Percentiles rank a stretch among this genome's conserved stretches.
Conservation (phyloP, 2,329 filamentous ascomycete genomes). For the Aschersonia sp. region DNA sequence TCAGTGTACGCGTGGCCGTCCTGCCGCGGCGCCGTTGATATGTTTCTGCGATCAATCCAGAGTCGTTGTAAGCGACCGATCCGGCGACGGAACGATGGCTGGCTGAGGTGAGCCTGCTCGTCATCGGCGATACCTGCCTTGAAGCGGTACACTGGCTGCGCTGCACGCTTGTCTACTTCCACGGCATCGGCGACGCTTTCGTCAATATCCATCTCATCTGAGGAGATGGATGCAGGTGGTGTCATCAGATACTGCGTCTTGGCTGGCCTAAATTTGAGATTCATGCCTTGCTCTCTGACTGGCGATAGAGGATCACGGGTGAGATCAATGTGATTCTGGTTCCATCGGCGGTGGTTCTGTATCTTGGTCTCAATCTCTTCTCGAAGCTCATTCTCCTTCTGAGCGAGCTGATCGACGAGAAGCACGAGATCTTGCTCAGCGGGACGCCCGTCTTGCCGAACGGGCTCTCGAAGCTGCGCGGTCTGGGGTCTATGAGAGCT, state of each 20-base stretch:
- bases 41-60: conserved; percentile 73
- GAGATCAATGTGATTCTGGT: conserved; percentile 75
- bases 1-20: conserved; percentile 37
- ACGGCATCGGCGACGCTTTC: conserved; percentile 29
- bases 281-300: conserved; percentile 46
- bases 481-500: conserved; percentile 45
- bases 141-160: conserved; percentile 28
- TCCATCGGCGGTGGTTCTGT: conserved; percentile 82
- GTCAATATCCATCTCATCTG: conserved; percentile 42
- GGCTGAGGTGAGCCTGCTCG: conserved; percentile 23
- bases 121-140: conserved; percentile 23
- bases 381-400: conserved; percentile 69
- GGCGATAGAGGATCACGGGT: conserved; percentile 77
- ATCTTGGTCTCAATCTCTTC: conserved; percentile 77
- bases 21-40: conserved; percentile 31
- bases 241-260: conserved; percentile 59
- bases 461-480: conserved; percentile 53
- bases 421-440: conserved; percentile 67
- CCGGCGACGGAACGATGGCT: conserved; percentile 65
- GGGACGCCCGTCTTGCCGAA: conserved; percentile 52
- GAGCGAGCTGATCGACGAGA: conserved; percentile 61
- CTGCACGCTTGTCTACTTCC: conserved; percentile 18
- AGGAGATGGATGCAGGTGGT: conserved; percentile 41
- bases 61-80: conserved; percentile 72
- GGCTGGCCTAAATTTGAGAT: conserved; percentile 53